Base-by-base conservation (phyloP, 129 eudicot genomes). In the Tagetes erecta region DNA sequence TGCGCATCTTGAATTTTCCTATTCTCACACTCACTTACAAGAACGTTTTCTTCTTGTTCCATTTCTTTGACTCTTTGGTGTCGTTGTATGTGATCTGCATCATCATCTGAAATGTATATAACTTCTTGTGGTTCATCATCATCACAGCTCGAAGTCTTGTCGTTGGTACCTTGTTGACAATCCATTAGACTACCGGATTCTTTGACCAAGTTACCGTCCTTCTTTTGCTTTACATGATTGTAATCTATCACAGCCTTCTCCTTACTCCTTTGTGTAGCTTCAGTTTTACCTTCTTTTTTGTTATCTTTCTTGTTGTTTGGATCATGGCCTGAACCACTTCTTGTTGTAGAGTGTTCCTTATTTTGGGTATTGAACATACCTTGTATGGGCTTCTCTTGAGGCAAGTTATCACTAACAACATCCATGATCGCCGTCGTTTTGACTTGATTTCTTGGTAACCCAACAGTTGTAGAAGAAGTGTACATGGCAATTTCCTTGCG, bases 11-110 rank as follows among this genome's bases (percentile, higher is more conserved):
- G 9, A 35, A 34, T 11, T 44, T 5, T 13, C 45, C 30, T 35
- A 62, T 12, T 62, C 27, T 58, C 64, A 58, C 40, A 33, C 13
- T 30, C 64, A 12, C 39, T 9, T 35, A 35, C 13, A 35, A 34
- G 67, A 36, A 36, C 36, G 67, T 62, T 62, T 62, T 35, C 67
- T 35, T 35, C 7, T 36, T 62, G 42, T 3, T 62, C 65, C 65
- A 8, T 58, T 8, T 58, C 39, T 58, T 58, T 33, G 39, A 31
- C 27, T 58, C 65, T 9, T 58, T 58, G 38, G 65, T 58, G 39
- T 33, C 33, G 27, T 62, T 36, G 67, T 34, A 62, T 62, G 67
- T 34, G 20, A 60, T 35, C 35, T 60, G 67, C 3, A 36, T 62
- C 67, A 36, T 62, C 67, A 62, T 62, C 45, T 0, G 42, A 62